A percentile compares a stretch with the other conserved stretches of the same genome.
phyloP scores from a whole-genome alignment of 768 basidiomycete species.

The Sarcodon sp. region DNA sequence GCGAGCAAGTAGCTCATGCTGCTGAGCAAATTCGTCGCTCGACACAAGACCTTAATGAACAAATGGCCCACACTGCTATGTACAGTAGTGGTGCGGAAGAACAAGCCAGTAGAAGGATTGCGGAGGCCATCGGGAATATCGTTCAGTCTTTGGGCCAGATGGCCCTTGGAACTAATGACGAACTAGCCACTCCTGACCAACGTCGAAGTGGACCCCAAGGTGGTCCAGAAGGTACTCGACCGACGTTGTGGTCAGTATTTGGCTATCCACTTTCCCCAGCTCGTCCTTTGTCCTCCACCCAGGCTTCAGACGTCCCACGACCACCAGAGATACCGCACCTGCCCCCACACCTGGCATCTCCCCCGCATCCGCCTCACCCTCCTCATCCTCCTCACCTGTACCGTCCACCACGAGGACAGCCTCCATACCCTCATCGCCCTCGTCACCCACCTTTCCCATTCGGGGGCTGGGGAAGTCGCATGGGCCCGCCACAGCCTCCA shows the following conservation, averaged over 20 bases:
- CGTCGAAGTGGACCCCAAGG: too few relatives aligned
- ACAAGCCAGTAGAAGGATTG: slow-evolving; percentile 50
- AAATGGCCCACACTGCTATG: slow-evolving; percentile 27
- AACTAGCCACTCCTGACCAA: too few relatives aligned
- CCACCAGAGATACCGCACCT: slow-evolving; percentile 6
- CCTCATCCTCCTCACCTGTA: slow-evolving; percentile 16
- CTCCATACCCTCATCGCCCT: slow-evolving; percentile 19
- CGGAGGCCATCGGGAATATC: slow-evolving; percentile 48
- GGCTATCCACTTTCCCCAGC: not conserved
- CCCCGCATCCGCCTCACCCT: slow-evolving; percentile 18
- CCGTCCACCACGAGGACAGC: slow-evolving; percentile 22
- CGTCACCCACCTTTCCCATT: too few relatives aligned
- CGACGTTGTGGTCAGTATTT: not conserved
- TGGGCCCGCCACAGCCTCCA: too few relatives aligned
- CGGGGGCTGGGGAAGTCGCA: too few relatives aligned
- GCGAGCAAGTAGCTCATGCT: slow-evolving; percentile 43
- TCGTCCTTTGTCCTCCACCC: slow-evolving; percentile 10
- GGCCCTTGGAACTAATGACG: too few relatives aligned
- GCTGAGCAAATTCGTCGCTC: slow-evolving; percentile 39
- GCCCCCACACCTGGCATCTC: slow-evolving; percentile 14
- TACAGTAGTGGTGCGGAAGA: slow-evolving; percentile 40
- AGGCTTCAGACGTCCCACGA: slow-evolving; percentile 1
- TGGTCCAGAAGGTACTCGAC: not conserved
- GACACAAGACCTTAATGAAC: slow-evolving; percentile 19
- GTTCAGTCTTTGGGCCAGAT: slow-evolving; percentile 37